Base-by-base conservation (phyloP, 2,329 filamentous ascomycete species). In the Diaporthe capsici region DNA sequence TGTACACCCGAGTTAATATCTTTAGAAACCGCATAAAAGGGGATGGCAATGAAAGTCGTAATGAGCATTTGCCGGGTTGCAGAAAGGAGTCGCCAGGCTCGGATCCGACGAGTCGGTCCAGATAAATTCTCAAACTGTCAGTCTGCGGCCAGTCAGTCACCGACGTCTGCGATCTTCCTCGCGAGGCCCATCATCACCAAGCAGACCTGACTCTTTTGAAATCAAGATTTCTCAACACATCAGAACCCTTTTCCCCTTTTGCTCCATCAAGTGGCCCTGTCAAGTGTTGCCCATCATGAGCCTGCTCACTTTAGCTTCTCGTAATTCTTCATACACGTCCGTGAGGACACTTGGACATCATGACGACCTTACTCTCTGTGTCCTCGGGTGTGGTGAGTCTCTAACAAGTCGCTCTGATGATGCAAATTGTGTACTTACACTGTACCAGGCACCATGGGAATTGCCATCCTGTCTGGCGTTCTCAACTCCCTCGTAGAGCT, bases 391-490 rank as follows among this genome's bases (percentile, higher is more conserved):
- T 84, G 95, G 94, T 94, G 89, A 82, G 90, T 86, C 39, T 28
- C 71, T 22, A 6, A 7, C 4, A 20, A n/a, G 5, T 37, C 13
- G 8, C 25, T 28, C 15, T 65, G 8, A 28, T 17, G 2, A 37
- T 28, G 58, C 34, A 37, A 25, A 31, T 49, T 44, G 39, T 17
- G 53, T 73, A 28, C 49, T 75, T n/a, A 75, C 31, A 28, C 5
- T 10, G n/a, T 51, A 22, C 71, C 79, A 95, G 94, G 94, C 78
- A 96, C 92, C 72, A 94, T 98, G 91, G 95, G 95, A 76, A 94
- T 94, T 76, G 94, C 94, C 75, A 96, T 98, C 79, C 90, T 97
- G 75, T 92, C 90, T 73, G 95, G 95, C 78, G 93, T 98, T 81
- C 90, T 97, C 79, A 88, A 91, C 76, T 94, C 94, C 15, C 89